Percentiles rank a stretch among this genome's conserved stretches.
Evolutionary conservation across 2,329 filamentous ascomycete species (phyloP).

Genomic region (Aspergillus neoniger): DNA sequence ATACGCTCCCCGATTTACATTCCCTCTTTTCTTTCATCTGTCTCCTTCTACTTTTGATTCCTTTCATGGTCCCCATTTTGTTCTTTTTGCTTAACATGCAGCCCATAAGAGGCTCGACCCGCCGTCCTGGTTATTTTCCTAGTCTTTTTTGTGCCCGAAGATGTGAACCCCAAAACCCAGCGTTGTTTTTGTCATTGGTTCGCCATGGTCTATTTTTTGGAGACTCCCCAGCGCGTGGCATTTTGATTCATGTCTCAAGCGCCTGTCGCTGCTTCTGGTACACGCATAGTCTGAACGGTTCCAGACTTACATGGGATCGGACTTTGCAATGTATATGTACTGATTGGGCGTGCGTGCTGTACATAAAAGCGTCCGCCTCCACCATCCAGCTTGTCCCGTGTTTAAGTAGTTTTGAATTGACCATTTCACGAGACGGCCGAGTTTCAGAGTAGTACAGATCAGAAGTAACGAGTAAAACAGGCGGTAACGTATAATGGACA

Average conservation of each 20-base stretch:
- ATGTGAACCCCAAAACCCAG: conserved; percentile 17
- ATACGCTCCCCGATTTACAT: conserved; percentile 29
- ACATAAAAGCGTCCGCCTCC: conserved; percentile 32
- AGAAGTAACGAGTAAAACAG: neutral
- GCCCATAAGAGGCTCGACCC: conserved; percentile 21
- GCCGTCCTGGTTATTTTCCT: conserved; percentile 20
- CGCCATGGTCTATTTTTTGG: conserved; percentile 26
- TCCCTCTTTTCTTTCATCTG: conserved; percentile 22
- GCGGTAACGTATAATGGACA: neutral
- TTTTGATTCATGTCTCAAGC: conserved; percentile 25
- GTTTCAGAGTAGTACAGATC: neutral
- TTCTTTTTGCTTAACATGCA: conserved; percentile 15
- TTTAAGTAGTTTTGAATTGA: conserved; percentile 11
- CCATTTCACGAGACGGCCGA: neutral
- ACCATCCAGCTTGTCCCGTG: conserved; percentile 24
- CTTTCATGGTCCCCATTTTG: conserved; percentile 10
- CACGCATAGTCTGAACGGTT: conserved; percentile 22
- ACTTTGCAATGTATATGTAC: conserved; percentile 35
- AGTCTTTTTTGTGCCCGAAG: conserved; percentile 14
- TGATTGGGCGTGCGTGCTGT: conserved; percentile 32
- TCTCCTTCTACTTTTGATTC: conserved; percentile 15
- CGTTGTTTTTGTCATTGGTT: conserved; percentile 20
- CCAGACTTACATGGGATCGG: conserved; percentile 22
- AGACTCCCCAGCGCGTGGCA: conserved; percentile 24
- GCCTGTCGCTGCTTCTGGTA: conserved; percentile 24